Base-by-base conservation (phyloP, 176 grass and related monocot genomes). In the Poa annua region DNA sequence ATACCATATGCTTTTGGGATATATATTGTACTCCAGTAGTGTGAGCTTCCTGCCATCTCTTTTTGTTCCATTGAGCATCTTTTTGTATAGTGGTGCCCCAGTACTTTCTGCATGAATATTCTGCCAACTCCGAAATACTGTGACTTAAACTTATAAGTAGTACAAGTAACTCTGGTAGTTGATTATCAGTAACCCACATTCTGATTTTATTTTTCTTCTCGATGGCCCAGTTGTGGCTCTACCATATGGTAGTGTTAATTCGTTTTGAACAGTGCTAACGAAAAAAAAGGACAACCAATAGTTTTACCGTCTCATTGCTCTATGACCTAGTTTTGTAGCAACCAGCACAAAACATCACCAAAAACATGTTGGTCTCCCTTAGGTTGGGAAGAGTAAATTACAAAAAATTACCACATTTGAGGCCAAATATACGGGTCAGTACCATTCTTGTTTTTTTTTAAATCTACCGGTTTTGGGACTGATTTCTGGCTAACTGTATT, bases 1-100 rank as follows among this genome's bases (percentile, higher is more conserved):
- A 61, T 84, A 21, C 17, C 84, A 81, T 87, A 81, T 84, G 80
- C 86, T 29, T 84, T 84, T 38, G 86, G 88, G 61, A 73, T 55
- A 71, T 84, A 29, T 25, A 49, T 34, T 20, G 48, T 57, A 56
- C 53, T 56, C 53, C 1, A 29, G 11, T 62, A 62, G 59, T 62
- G 11, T 29, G 21, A 29, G 22, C 11, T 62, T 62, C 59, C 57
- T 61, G 22, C 57, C 10, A 26, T 62, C 22, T 62, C 24, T 62
- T 62, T 11, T 62, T 14, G 59, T 62, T 62, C 12, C 63, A 16
- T 33, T 35, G 29, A 19, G 63, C 63, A 65, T 16, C 32, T 19
- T 66, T 65, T 12, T 66, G 32, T 67, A n/a, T 39, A 61, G 33
- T 67, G 36, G n/a, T 38, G 16, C 34, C 16, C 34, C 10, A 10